Base-by-base conservation (phyloP, 352 stramenopile species). In the Phytophthora hibernalis region DNA sequence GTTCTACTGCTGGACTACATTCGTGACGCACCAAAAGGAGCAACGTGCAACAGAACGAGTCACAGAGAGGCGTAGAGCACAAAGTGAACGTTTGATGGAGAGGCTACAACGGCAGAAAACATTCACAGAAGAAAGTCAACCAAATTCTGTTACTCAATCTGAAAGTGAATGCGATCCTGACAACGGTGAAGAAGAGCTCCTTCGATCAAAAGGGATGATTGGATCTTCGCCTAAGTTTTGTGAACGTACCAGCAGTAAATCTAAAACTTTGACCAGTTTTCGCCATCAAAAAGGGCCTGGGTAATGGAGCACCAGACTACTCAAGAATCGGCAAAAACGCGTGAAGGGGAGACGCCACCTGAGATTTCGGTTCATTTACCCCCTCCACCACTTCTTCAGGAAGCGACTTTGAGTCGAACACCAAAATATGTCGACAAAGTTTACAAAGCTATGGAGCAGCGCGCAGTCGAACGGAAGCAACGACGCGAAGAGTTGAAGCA, bases 401-500 rank as follows among this genome's bases (percentile, higher is more conserved):
- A n/a, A 21, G 10, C 33, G 12, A 40, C 18, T 33, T 37, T 54
- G 6, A 21, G 16, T n/a, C 55, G 30, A 68, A 28, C 58, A 5
- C 18, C 31, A 3, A 61, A 50, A 18, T 40, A 13, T 9, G 54
- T 65, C 5, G 77, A 89, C 50, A 71, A 79, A 30, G 58, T 90
- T 5, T 91, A 85, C 45, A 15, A 65, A 20, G 70, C 77, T 0
- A 92, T 91, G 80, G 70, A 87, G 48, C 75, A 80, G 55, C 80
- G 82, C 6, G 75, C 82, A 9, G 55, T 54, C n/a, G 70, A 89
- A 49, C 76, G 84, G 7, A 91, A 90, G 33, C 49, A 72, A 61
- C 80, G 81, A 24, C 80, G 84, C 18, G 79, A 88, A 30, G 45
- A 79, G 28, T 64, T 92, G 18, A 77, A 72, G 51, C 68, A 65